Percentiles rank a stretch among this genome's conserved stretches.
Conservation (phyloP, 2,329 filamentous ascomycete genomes). For the Fusarium secorum region DNA sequence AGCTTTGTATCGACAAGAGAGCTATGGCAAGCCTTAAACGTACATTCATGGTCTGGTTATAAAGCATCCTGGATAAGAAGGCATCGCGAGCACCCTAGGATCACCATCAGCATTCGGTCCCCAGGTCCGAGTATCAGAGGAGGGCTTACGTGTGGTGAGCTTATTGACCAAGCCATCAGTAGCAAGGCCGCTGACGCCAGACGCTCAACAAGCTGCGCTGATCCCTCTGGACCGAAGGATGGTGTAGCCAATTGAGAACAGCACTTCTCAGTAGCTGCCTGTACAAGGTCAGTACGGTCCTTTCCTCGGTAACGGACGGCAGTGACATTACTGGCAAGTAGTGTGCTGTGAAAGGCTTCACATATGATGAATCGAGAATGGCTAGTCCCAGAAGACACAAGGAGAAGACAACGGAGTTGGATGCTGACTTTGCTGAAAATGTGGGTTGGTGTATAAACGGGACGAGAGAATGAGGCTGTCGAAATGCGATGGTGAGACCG, state of each 20-base stretch:
- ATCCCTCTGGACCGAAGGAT: neutral
- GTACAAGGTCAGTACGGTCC: neutral
- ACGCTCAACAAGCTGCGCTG: neutral
- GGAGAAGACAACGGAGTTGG: neutral
- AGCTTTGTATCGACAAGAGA: neutral
- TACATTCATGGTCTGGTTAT: neutral
- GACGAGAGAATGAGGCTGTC: neutral
- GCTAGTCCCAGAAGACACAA: neutral
- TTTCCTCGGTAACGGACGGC: neutral
- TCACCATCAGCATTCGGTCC: fast-evolving
- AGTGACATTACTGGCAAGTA: neutral
- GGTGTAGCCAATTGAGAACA: neutral
- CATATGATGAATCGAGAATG: neutral
- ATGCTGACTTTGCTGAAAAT: neutral
- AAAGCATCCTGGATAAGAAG: neutral
- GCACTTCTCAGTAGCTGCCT: neutral
- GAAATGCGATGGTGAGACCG: conserved; percentile 2
- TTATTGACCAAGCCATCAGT: conserved; percentile 7
- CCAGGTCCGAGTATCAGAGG: fast-evolving
- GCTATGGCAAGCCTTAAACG: fast-evolving
- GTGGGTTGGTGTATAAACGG: conserved; percentile 9
- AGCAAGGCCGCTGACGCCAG: neutral
- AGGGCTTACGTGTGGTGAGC: neutral
- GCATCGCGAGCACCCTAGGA: neutral
- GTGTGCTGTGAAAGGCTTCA: neutral